A percentile compares a stretch with the other conserved stretches of the same genome.
phyloP scores from a whole-genome alignment of 192 early-diverging fungal species.

The Coemansia sp. region DNA sequence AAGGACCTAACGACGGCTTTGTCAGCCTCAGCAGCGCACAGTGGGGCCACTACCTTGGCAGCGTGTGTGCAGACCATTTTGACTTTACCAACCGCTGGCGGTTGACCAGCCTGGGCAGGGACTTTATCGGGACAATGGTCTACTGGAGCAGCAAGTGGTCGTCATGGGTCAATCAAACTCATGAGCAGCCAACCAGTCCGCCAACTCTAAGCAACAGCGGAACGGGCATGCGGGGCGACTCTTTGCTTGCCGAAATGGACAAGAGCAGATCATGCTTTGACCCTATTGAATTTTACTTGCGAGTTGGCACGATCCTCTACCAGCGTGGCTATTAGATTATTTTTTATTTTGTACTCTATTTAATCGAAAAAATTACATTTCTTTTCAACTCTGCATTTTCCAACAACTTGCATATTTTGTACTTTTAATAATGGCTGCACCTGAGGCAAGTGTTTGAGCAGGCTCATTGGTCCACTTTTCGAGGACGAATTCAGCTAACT shows the following conservation, averaged over 20 bases:
- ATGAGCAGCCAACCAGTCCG: background rate
- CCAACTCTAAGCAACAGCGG: background rate
- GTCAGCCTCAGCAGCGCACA: conserved; percentile 78
- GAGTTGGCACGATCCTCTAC: conserved; percentile 64
- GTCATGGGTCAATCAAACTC: conserved; percentile 30
- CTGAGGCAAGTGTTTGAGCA: background rate
- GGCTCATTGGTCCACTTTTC: background rate
- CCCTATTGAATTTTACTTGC: conserved; percentile 70
- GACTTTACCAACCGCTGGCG: conserved; percentile 67
- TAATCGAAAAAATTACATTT: background rate
- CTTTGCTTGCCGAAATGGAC: background rate
- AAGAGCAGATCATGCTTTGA: conserved; percentile 57
- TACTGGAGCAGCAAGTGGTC: conserved; percentile 51
- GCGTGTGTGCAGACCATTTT: conserved; percentile 86
- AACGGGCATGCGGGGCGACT: background rate
- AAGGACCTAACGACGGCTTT: conserved; percentile 92
- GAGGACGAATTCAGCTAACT: background rate
- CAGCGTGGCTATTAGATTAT: conserved; percentile 57
- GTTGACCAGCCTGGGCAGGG: conserved; percentile 33
- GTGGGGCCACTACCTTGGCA: conserved; percentile 87
- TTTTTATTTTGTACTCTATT: conserved; percentile 2
- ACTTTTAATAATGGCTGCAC: conserved; percentile 1
- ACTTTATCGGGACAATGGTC: conserved; percentile 40
- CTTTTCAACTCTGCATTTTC: background rate
- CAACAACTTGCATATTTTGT: background rate